Evolutionary conservation across 169 alveolate species (phyloP), one percentile per base, ranked within the genome.

Genomic region (Cystoisospora suis): DNA sequence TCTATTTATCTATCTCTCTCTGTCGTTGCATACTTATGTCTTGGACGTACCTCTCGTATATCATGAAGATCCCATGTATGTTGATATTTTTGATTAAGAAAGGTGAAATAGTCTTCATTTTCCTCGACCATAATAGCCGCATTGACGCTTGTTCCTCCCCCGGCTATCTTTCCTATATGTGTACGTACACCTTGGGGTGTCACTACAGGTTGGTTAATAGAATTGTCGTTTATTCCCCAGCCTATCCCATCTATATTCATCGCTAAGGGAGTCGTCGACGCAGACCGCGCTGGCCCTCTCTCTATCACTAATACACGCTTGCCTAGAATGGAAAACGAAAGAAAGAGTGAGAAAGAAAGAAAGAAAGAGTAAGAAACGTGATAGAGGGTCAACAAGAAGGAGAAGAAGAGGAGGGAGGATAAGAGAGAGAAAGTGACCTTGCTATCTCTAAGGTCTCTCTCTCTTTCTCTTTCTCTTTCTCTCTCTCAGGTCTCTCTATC

Each of bases 101-200:
- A 69, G 34, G 75, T 29, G 58, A 93, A 93, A 85, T 77, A 93
- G 23, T 91, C 93, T 0, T 90, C 90, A 5, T 45, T 45, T 44
- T 93, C 96, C 72, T 85, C 87, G 47, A 94, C 90, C 29, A 75
- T 49, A 77, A 94, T 90, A 34, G 92, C 96, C 92, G 86, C 77
- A 47, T 94, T 94, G 34, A 94, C 88, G 12, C 94, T 88, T 40
- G 96, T 93, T 65, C 96, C 96, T 47, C 96, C 96, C 32, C 95
- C 93, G n/a, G 90, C n/a, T 6, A 93, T 96, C 5, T 47, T 72
- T 20, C 94, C 96, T 17, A 83, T 45, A 46, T 94, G 95, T 23
- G 96, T 87, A 36, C 94, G 94, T 0, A 93, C 91, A 72, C 95
- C 96, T 61, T 94, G 91, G 29, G 87, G 70, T 23, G 96, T 94